Base-by-base conservation (phyloP, 1,284 basidiomycete genomes). In the Farysia itapuensis region DNA sequence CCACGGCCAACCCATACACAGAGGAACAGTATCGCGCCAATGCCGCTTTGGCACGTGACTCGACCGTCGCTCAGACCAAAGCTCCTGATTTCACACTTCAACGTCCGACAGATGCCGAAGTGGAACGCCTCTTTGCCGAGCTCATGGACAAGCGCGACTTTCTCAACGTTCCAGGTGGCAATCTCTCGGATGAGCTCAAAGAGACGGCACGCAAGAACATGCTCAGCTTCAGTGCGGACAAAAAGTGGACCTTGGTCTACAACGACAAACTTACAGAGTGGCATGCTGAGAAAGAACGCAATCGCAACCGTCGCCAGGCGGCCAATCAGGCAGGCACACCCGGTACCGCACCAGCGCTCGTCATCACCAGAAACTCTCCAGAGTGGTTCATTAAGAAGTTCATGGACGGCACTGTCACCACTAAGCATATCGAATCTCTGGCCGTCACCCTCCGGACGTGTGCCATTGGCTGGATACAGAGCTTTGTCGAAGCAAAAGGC, bases 161-260 rank as follows among this genome's bases (percentile, higher is more conserved):
- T 29, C 61, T 74, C 43, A 57, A 58, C 30, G 44, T 63, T 1
- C 59, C 72, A 3, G 69, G 72, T 26, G 71, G 70, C 15, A 65
- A 65, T 19, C 50, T 67, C 5, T 58, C 71, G 3, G 64, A 73
- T 34, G 64, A 60, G 22, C 45, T 65, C 37, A 67, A 72, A 28
- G 54, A 72, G 16, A 64, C 54, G 4, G 67, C 64, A 14, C 42
- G 57, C 5, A 53, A 56, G 23, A 75, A 72, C 58, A 73, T 76
- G 70, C 52, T 72, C 43, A 50, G 46, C 23, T 76, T 76, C 43
- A 53, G 52, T 35, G 43, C 63, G 34, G 88, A 92, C 38, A 90
- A 90, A 75, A 97, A 96, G 78, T 97, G 93, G 93, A 82, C 83
- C 56, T 85, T 97, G 71, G 88, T 97, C 9, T 84, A 88, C 75